A percentile compares a stretch with the other conserved stretches of the same genome.
Conservation (phyloP, 2,329 filamentous ascomycete genomes). For the Exophiala sp. region DNA sequence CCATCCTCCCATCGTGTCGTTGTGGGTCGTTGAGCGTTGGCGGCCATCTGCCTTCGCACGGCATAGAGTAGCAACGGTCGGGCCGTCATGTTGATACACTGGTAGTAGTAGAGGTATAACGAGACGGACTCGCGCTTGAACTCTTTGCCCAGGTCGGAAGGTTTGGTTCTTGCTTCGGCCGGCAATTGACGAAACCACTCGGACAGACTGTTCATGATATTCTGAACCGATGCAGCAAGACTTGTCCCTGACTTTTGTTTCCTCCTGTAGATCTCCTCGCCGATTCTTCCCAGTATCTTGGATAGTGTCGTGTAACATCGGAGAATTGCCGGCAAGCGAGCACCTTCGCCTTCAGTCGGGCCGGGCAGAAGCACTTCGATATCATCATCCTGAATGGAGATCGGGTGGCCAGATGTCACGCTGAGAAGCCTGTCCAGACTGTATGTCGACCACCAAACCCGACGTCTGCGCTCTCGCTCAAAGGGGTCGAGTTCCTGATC, state of each 20-base stretch:
- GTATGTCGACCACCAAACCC: conserved; percentile 54
- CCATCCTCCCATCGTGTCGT: conserved; percentile 45
- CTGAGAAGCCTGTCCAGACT: conserved; percentile 50
- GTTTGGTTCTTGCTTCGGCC: conserved; percentile 45
- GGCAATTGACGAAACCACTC: conserved; percentile 49
- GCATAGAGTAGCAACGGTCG: conserved; percentile 51
- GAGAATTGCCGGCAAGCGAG: conserved; percentile 44
- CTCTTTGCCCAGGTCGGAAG: conserved; percentile 38
- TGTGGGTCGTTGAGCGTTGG: conserved; percentile 32
- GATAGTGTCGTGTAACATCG: conserved; percentile 50
- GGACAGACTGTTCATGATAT: conserved; percentile 46
- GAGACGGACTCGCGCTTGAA: conserved; percentile 49
- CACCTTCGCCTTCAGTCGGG: conserved; percentile 33
- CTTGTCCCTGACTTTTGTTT: conserved; percentile 44
- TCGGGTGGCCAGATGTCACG: conserved; percentile 51
- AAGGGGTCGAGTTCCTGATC: conserved; percentile 37
- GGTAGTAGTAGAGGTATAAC: conserved; percentile 51
- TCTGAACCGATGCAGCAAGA: conserved; percentile 48
- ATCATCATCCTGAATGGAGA: conserved; percentile 52
- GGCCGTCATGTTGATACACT: conserved; percentile 54
- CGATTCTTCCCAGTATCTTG: conserved; percentile 48
- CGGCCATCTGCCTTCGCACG: conserved; percentile 44
- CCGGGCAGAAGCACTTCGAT: conserved; percentile 42
- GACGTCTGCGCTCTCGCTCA: conserved; percentile 46
- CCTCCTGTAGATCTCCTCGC: conserved; percentile 47